Evolutionary conservation across 2,329 filamentous ascomycete genomes (phyloP), one percentile per base, ranked within the genome.

Genomic region (Elsinoe fawcettii): DNA sequence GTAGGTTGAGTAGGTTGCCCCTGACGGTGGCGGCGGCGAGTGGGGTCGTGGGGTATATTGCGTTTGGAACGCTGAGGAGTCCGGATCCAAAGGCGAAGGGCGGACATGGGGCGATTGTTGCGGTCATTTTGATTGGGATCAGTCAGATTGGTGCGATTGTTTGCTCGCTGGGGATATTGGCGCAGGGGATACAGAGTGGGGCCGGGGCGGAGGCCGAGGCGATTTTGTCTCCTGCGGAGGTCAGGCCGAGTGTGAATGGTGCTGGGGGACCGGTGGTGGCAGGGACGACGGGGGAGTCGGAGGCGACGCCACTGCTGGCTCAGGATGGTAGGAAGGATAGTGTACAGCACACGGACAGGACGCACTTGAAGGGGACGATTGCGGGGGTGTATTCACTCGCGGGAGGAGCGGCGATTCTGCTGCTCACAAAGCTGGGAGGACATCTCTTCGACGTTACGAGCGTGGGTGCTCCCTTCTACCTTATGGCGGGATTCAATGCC

Each of bases 131-230:
- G 16, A 83, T 97, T 37, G 93, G 93, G 12, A 82, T 96, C 66
- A 95, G 89, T 66, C 93, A 99, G 71, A 97, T 99, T 60, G 93
- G 92, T 1, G 87, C 90, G 9, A 97, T 99, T 59, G 93, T 99
- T 0, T 96, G 91, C 73, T 95, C 89, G 62, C 80, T 99, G n/a
- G 90, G 88, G 0, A 83, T 93, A 0, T 79, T 99, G 2, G 90
- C 90, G 36, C 83, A 84, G 14, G 91, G 90, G 3, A 86, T 97
- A 20, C 60, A 61, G 36, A 54, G 41, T n/a, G n/a, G n/a, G n/a
- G n/a, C n/a, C n/a, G n/a, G n/a, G n/a, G n/a, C n/a, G n/a, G n/a
- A n/a, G n/a, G n/a, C n/a, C n/a, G 7, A 5, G 7, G 14, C 39
- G 7, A 25, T 27, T n/a, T n/a, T n/a, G 5, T 8, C 43, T 18